Base-by-base conservation (phyloP, 768 basidiomycete genomes). In the Tylopilus cervinicoccineus region DNA sequence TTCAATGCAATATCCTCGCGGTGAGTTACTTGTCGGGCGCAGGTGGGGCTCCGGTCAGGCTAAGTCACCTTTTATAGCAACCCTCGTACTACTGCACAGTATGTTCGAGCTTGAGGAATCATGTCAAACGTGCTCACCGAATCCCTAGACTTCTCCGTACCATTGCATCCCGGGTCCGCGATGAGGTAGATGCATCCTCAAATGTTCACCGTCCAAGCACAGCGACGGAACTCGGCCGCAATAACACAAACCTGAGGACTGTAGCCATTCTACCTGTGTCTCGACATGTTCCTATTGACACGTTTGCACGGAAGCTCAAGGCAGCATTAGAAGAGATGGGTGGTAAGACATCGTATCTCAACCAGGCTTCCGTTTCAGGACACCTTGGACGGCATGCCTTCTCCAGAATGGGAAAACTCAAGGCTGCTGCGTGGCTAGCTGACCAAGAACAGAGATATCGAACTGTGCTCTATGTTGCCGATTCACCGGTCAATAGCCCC, bases 371-470 rank as follows among this genome's bases (percentile, higher is more conserved):
- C 9, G 84, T 97, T 41, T 92, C 93, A 43, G 80, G 80, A 43
- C 92, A 96, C 57, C 81, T 98, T 5, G 96, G 96, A 13, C 80
- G 88, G 32, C 93, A 99, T 70, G 92, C 94, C 0, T 99, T 98
- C 68, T 91, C 90, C 29, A 73, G 88, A 42, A 96, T 98, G 83
- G 96, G 96, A 2, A 97, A 97, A 68, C 78, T 99, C 34, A 99
- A 98, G 73, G 88, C 90, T 28, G 82, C 86, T 0, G 80, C 52
- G 7, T 97, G 96, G 96, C 73, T 99, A 7, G 92, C 95, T 14
- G 94, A 98, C 66, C 86, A 88, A 63, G 93, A 97, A 65, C 91
- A 97, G 70, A 80, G 89, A 60, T 96, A 87, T 62, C 79, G 92
- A 24, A 96, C 84, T 3, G 94, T 98, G 1, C 77, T 99, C 14